Base-by-base conservation (phyloP, 129 eudicot species). In the Flaveria ramosissima region DNA sequence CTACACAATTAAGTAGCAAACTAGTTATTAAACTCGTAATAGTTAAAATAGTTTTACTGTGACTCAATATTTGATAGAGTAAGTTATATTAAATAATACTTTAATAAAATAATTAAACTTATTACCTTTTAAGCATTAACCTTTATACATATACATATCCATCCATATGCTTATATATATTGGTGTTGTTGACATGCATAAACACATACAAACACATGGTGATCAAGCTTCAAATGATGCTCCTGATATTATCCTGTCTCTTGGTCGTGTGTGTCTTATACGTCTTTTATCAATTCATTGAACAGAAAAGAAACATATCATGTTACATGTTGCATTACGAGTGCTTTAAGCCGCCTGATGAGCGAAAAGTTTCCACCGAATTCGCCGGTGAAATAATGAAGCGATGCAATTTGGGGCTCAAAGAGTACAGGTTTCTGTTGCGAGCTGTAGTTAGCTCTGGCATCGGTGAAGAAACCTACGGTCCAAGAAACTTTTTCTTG, bases 241-340 rank as follows among this genome's bases (percentile, higher is more conserved):
- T 82, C 52, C 63, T 60, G 32, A 39, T 77, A 82, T 52, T 66
- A 43, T 30, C 70, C 17, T 60, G 45, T 46, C 76, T 78, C 10
- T 66, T 79, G 66, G 68, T 66, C 11, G 36, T 50, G 26, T 70
- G 9, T 24, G 45, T 76, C 60, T 56, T 75, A 23, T 63, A 70
- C 83, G 61, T 79, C 27, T 19, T 79, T 8, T 65, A 72, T 42
- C 79, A 76, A 62, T 59, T 71, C 14, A 15, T 72, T 50, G 61
- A 79, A 16, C 73, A 76, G 27, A 70, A 73, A 67, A 60, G 42
- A 68, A 62, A 56, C 70, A 73, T 68, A 45, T 27, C 68, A 68
- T 86, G 89, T 55, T 86, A 80, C 78, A 76, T 86, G 62, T 26
- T 86, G 67, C 80, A 74, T 72, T 86, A 86, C 15, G 87, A 86